phyloP scores from a whole-genome alignment of 2,329 filamentous ascomycete genomes.

The Calonectria ilicicola region DNA sequence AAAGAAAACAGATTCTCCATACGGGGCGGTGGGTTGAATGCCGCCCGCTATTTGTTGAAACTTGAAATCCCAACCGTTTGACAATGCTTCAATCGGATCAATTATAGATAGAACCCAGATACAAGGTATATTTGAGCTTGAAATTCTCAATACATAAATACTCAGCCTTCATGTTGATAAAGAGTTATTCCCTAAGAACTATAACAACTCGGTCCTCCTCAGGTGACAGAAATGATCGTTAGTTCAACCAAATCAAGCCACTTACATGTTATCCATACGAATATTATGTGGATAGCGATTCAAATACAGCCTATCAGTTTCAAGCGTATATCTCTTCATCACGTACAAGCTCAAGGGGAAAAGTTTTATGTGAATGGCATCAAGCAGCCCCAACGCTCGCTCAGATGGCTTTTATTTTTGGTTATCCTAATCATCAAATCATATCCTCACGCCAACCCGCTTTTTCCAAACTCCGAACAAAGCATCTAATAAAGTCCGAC shows the following conservation, averaged over 20 bases:
- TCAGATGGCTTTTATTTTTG: neutral
- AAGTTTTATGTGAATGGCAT: neutral
- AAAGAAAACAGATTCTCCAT: neutral
- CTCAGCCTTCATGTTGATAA: too few species aligned
- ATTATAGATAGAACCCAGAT: neutral
- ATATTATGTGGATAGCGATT: neutral
- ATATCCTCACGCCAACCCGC: neutral
- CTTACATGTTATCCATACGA: too few species aligned
- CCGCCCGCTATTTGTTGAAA: neutral
- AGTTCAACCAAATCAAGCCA: too few species aligned
- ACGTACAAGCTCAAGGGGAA: neutral
- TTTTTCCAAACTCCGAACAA: neutral
- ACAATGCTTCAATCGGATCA: neutral
- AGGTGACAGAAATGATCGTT: too few species aligned
- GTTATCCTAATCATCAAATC: neutral
- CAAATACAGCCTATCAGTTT: neutral
- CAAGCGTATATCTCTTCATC: neutral
- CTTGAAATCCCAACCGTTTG: neutral
- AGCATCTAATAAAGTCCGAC: constrained; percentile 4
- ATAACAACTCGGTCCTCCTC: too few species aligned
- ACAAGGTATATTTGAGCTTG: too few species aligned
- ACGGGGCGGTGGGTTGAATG: neutral
- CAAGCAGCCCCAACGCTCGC: neutral
- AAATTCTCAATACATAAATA: too few species aligned
- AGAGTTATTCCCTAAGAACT: too few species aligned